Base-by-base conservation (phyloP, 768 basidiomycete species). In the Leucocoprinus birnbaumii region DNA sequence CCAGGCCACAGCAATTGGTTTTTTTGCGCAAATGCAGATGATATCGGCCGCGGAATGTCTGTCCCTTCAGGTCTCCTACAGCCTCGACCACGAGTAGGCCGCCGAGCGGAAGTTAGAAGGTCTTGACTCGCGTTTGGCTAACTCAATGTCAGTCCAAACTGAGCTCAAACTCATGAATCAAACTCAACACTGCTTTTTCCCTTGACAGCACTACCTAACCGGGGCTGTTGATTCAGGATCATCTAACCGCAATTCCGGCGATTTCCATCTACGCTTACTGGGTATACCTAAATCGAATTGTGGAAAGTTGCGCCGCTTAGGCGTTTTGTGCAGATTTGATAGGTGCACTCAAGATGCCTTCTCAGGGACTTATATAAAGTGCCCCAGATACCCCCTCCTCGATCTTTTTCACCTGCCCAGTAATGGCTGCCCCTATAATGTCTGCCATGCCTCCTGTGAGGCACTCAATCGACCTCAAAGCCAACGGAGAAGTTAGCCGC, bases 401-500 rank as follows among this genome's bases (percentile, higher is more conserved):
- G 55, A 57, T 56, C 60, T 61, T 58, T n/a, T 59, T 62, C 63
- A 38, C 69, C 61, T 56, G 61, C 61, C 60, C 63, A 61, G 34
- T 59, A 26, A 67, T 68, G 69, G 59, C 64, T 53, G 57, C 61
- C 58, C 56, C 66, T 63, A 61, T 68, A 61, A 63, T 63, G 26
- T 54, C 63, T 53, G 58, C 67, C 46, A 61, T 66, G 62, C 53
- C 67, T 49, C 38, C 68, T 35, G 53, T 65, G 43, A 64, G 66
- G 46, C 63, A 64, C 58, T 58, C 66, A 8, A 63, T 73, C 50
- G 71, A 75, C 59, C 57, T 72, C 57, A 75, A 74, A 58, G 71
- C 72, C 35, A 75, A 74, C 61, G 74, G 73, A 50, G 71, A 74
- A 66, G 68, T 72, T 46, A 73, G 72, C 56, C 66, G 72, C 56